phyloP scores from a whole-genome alignment of 306 rosid species.

The Oemleria cerasiformis region DNA sequence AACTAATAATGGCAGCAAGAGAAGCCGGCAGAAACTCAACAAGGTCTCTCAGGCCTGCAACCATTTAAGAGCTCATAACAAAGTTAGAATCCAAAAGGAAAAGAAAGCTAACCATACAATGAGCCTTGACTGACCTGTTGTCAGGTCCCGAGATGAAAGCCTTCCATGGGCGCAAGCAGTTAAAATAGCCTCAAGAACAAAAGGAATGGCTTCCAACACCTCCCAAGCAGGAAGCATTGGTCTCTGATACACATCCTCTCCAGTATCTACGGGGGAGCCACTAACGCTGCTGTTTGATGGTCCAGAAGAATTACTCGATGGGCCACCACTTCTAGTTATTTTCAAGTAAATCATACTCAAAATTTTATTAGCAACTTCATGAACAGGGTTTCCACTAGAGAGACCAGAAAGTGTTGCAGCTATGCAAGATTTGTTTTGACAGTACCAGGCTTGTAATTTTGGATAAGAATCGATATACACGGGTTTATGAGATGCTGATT shows the following conservation, averaged over 20 bases:
- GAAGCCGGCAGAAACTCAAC: conserved; percentile 82
- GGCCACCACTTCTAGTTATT: conserved; percentile 50
- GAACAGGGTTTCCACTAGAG: conserved; percentile 60
- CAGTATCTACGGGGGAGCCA: conserved; percentile 40
- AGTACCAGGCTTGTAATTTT: conserved; percentile 62
- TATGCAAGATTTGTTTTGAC: conserved; percentile 64
- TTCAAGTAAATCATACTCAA: conserved; percentile 69
- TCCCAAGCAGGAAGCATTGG: conserved; percentile 77
- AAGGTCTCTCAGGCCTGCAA: conserved; percentile 78
- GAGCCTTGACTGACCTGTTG: conserved; percentile 53
- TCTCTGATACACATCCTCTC: conserved; percentile 55
- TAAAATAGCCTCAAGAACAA: conserved; percentile 68
- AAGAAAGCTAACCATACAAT: not conserved
- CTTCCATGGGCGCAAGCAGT: conserved; percentile 80
- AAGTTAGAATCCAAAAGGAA: not conserved
- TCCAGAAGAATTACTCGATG: conserved; percentile 35
- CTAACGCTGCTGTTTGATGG: conserved; percentile 45
- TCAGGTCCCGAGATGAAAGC: conserved; percentile 73
- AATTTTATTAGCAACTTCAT: conserved; percentile 57
- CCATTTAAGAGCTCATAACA: conserved; percentile 26
- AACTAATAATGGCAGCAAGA: conserved; percentile 64
- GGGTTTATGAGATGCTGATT: conserved; percentile 38
- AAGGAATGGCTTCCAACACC: conserved; percentile 71
- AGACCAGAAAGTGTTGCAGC: conserved; percentile 61
- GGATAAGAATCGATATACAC: conserved; percentile 63